Evolutionary conservation across 2,329 filamentous ascomycete genomes (phyloP).

Genomic region (Alternaria tenuissima): DNA sequence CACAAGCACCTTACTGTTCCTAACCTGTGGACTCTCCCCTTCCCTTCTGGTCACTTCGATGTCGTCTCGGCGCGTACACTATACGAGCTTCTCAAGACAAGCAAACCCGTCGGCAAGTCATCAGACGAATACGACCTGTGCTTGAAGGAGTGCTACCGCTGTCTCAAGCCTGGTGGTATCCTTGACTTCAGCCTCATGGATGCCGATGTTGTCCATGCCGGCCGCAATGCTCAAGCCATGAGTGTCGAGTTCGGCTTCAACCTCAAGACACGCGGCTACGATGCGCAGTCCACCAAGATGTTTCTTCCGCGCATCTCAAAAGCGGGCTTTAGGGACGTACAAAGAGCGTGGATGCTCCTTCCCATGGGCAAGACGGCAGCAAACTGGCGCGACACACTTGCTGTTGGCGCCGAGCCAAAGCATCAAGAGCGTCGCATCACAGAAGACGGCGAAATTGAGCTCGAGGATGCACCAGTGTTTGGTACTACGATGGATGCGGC

Average conservation of each 20-base stretch:
- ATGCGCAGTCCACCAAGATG: constrained; percentile 80
- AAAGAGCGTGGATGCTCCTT: constrained; percentile 87
- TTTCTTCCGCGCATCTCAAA: constrained; percentile 79
- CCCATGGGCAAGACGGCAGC: constrained; percentile 72
- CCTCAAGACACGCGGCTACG: constrained; percentile 88
- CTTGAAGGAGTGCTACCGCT: constrained; percentile 84
- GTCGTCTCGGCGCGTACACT: constrained; percentile 89
- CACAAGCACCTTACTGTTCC: constrained; percentile 84
- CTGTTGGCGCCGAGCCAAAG: constrained; percentile 43
- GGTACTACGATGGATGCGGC: constrained; percentile 71
- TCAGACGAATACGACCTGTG: constrained; percentile 87
- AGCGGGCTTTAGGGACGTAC: constrained; percentile 80
- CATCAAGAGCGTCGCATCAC: constrained; percentile 49
- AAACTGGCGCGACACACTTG: constrained; percentile 49
- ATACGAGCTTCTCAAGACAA: constrained; percentile 79
- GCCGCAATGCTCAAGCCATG: constrained; percentile 79
- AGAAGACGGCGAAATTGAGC: constrained; percentile 43
- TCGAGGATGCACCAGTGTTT: constrained; percentile 38
- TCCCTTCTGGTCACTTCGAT: constrained; percentile 86
- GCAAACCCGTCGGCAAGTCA: constrained; percentile 58
- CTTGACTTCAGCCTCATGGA: constrained; percentile 92
- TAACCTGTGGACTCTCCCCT: constrained; percentile 81
- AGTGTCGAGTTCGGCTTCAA: constrained; percentile 92
- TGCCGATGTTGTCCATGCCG: constrained; percentile 86
- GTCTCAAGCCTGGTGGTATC: constrained; percentile 91